phyloP scores from a whole-genome alignment of 1,284 basidiomycete genomes.

The Ganoderma sinense region DNA sequence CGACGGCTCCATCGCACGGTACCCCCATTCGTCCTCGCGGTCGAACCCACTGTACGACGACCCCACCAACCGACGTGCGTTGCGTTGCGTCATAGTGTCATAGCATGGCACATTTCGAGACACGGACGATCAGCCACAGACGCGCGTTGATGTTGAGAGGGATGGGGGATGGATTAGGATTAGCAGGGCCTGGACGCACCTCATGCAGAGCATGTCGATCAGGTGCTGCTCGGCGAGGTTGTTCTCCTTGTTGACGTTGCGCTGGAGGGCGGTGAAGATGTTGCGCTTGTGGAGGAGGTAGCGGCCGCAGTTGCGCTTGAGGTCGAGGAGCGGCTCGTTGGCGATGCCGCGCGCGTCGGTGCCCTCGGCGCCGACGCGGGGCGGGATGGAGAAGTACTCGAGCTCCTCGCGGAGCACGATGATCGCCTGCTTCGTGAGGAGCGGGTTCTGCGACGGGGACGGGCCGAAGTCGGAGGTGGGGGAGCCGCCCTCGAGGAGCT shows the following conservation, averaged over 20 bases:
- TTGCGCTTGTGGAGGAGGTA: slow-evolving; percentile 89
- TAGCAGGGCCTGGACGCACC: slow-evolving; percentile 58
- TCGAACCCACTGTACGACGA: slow-evolving; percentile 82
- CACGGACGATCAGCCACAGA: slow-evolving; percentile 9
- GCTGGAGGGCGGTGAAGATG: slow-evolving; percentile 97
- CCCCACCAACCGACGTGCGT: neutral
- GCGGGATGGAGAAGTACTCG: slow-evolving; percentile 97
- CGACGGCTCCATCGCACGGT: slow-evolving; percentile 93
- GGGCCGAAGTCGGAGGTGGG: slow-evolving; percentile 70
- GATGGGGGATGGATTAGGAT: too few relatives aligned
- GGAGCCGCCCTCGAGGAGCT: slow-evolving; percentile 67
- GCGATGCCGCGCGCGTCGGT: slow-evolving; percentile 84
- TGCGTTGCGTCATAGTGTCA: too few relatives aligned
- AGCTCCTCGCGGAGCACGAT: slow-evolving; percentile 98
- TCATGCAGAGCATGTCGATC: slow-evolving; percentile 99
- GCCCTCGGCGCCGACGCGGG: slow-evolving; percentile 63
- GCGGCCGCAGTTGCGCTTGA: slow-evolving; percentile 87
- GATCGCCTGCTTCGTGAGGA: slow-evolving; percentile 96
- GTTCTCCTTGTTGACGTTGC: slow-evolving; percentile 99
- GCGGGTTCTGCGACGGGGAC: slow-evolving; percentile 82
- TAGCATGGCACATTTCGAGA: neutral
- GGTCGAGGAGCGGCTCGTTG: slow-evolving; percentile 75
- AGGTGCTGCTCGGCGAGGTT: slow-evolving; percentile 99
- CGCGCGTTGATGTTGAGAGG: neutral
- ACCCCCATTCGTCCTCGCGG: slow-evolving; percentile 97